Conservation (phyloP, 1,139 yeast species). For the Protomyces pachydermus region DNA sequence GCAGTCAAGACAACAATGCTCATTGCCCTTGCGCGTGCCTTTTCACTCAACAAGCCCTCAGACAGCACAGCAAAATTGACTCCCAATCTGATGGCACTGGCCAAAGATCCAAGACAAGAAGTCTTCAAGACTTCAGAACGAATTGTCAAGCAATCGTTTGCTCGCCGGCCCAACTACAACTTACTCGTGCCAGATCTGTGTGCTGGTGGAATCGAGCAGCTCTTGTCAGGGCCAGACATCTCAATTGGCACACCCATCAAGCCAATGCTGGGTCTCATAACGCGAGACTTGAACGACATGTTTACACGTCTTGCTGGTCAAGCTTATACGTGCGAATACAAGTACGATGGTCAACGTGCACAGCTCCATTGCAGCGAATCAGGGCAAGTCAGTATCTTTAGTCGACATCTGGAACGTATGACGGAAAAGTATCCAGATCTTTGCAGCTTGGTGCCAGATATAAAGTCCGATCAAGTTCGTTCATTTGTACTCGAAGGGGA, state of each 20-base stretch:
- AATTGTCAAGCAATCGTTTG: slow-evolving; percentile 32
- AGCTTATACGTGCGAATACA: slow-evolving; percentile 88
- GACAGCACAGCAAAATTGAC: slow-evolving; percentile 32
- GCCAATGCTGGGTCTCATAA: slow-evolving; percentile 98
- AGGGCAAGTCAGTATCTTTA: slow-evolving; percentile 70
- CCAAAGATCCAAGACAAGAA: slow-evolving; percentile 60
- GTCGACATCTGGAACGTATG: slow-evolving; percentile 96
- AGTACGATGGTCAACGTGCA: slow-evolving; percentile 96
- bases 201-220: slow-evolving; percentile 59
- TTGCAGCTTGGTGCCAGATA: slow-evolving; percentile 41
- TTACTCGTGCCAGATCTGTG: slow-evolving; percentile 64
- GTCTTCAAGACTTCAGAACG: slow-evolving; percentile 71
- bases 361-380: slow-evolving; percentile 72
- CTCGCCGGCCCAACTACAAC: slow-evolving; percentile 76
- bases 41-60: slow-evolving; percentile 54
- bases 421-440: slow-evolving; percentile 93
- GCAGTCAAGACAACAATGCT: slow-evolving; percentile 89
- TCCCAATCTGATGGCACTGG: slow-evolving; percentile 33
- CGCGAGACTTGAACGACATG: slow-evolving; percentile 83
- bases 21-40: slow-evolving; percentile 76
- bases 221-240: slow-evolving; percentile 37
- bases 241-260: slow-evolving; percentile 70
- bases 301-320: slow-evolving; percentile 68
- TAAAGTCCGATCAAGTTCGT: not conserved
- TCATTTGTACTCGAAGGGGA: slow-evolving; percentile 57